Conservation (phyloP, 148 eudicot genomes). For the Chenopodium album region DNA sequence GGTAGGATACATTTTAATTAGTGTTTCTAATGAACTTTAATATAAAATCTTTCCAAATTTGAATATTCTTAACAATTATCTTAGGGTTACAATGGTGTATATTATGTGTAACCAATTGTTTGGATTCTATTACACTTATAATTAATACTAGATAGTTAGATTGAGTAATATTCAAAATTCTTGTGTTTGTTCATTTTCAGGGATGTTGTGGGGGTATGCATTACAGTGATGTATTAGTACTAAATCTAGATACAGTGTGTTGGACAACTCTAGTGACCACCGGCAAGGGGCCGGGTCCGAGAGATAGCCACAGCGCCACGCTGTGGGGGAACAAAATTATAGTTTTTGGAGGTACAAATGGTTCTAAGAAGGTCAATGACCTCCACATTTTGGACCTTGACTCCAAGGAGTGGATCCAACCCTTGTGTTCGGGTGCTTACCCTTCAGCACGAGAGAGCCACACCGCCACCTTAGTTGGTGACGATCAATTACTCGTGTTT, state of each 20-base stretch:
- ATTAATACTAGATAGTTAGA: too few species aligned
- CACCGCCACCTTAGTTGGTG: constrained; percentile 68
- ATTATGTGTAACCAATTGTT: too few species aligned
- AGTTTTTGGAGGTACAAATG: constrained; percentile 90
- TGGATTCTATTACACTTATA: neutral
- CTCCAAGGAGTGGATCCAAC: constrained; percentile 59
- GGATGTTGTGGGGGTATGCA: constrained; percentile 97
- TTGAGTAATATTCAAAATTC: neutral
- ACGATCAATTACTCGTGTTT: constrained; percentile 58
- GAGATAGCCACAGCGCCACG: constrained; percentile 82
- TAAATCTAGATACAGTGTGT: constrained; percentile 66
- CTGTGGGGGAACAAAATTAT: constrained; percentile 58
- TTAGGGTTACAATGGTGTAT: neutral
- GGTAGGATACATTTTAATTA: neutral
- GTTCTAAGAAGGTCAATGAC: constrained; percentile 70
- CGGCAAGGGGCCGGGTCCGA: constrained; percentile 74
- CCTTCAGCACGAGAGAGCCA: constrained; percentile 93
- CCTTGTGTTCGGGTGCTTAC: constrained; percentile 54
- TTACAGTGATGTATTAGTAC: constrained; percentile 75
- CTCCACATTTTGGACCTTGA: constrained; percentile 67
- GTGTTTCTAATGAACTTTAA: neutral
- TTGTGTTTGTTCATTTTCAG: constrained; percentile 34
- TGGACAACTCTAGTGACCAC: constrained; percentile 70
- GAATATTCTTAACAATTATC: neutral
- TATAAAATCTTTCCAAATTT: neutral